These are phyloP conservation scores for Ceratocystis albifundus DNA, from an alignment of 2,329 filamentous ascomycete species.

Conservation along the genomic window DNA sequence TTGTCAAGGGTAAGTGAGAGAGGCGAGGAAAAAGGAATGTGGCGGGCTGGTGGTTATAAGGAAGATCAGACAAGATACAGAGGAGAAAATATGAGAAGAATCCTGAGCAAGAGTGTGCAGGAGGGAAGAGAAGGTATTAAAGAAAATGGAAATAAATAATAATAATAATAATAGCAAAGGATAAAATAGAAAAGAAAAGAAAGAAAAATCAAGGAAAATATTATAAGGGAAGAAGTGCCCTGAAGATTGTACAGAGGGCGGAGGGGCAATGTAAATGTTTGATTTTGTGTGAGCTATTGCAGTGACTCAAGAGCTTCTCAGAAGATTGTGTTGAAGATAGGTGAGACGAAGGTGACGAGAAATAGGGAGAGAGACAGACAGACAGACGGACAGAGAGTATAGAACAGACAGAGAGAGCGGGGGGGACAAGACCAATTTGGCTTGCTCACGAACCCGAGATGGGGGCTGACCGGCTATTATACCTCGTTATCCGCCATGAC, in stretches of 20 bases:
- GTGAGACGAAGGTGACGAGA: not conserved
- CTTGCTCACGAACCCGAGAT: slow-evolving; percentile 1
- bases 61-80: not conserved
- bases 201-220: not conserved
- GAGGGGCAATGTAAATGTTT: not conserved
- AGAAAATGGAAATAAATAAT: not conserved
- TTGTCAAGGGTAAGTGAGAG: not conserved
- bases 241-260: not conserved
- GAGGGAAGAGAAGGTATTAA: not conserved
- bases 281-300: not conserved
- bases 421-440: not conserved
- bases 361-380: not conserved
- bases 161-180: slow-evolving; percentile 12
- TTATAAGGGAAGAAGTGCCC: not conserved
- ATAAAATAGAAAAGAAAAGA: slow-evolving; percentile 8
- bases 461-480: slow-evolving; percentile 11
- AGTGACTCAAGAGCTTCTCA: slow-evolving; percentile 8
- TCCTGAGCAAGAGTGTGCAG: not conserved
- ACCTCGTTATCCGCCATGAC: slow-evolving; percentile 9
- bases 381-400: not conserved
- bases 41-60: not conserved
- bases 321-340: not conserved
- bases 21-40: not conserved
- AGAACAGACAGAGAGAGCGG: not conserved
- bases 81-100: not conserved